Base-by-base conservation (phyloP, 345 rosid species). In the Atalantia buxifolia region DNA sequence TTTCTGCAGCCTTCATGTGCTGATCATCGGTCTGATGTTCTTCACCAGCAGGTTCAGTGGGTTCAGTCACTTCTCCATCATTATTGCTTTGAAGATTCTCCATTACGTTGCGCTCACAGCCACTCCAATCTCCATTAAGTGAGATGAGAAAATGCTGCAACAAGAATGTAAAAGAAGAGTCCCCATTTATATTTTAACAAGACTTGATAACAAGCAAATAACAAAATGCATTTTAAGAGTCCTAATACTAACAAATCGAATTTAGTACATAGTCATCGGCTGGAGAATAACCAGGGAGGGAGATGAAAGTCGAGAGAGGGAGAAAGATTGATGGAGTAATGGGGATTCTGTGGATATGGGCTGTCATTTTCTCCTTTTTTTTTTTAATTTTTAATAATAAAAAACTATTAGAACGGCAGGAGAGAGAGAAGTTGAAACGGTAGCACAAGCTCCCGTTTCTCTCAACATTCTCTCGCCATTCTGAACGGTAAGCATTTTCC, bases 201-300 rank as follows among this genome's bases (percentile, higher is more conserved):
- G 72, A 24, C 42, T 7, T 18, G 45, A 60, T 25, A 12, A 5
- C 31, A 24, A 25, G 13, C 62, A 66, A 72, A 27, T 45, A 64
- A 48, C 35, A 22, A 22, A 19, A 8, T 53, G 25, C 9, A 35
- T 16, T 38, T 14, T 14, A 18, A 42, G 27, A 61, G 22, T n/a
- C 56, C 28, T 61, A 53, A 69, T 42, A 66, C 53, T 72, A 68
- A 77, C 69, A 45, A 67, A 24, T 8, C 5, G 42, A 62, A 48
- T 79, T 55, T 56, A 48, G 10, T 65, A 59, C 88, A 72, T 89
- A 87, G 92, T 84, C 81, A 75, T 82, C 87, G 60, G 62, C 57
- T 40, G 70, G 69, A 78, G 33, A 3, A 53, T 63, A 28, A 75
- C 57, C 81, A 30, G 68, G 4, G 35, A 33, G 35, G 35, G 35